Conservation (phyloP, 257 asterid genomes). For the Solanum medicagineum region DNA sequence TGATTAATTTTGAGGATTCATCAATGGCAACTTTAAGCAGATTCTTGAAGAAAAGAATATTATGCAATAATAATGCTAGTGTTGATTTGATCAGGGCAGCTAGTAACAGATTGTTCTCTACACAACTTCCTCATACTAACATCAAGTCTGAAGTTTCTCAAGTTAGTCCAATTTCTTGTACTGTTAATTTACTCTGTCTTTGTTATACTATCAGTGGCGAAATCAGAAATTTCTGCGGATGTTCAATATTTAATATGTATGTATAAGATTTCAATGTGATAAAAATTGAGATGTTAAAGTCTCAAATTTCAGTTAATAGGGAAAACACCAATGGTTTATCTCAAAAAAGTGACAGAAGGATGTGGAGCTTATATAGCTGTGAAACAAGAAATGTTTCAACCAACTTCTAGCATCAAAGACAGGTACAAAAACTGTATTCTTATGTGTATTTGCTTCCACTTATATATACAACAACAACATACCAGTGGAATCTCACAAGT, state of each 20-base stretch:
- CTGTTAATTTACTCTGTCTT: background rate
- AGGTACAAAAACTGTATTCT: constrained; percentile 22
- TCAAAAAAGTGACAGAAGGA: constrained; percentile 72
- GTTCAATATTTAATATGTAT: background rate
- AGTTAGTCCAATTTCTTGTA: constrained; percentile 10
- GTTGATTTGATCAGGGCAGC: constrained; percentile 3
- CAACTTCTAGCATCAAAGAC: constrained; percentile 97
- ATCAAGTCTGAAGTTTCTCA: constrained; percentile 72
- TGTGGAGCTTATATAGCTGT: constrained; percentile 90
- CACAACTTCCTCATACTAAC: constrained; percentile 58
- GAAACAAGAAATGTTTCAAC: constrained; percentile 98
- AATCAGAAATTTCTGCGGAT: background rate
- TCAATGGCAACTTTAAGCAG: constrained; percentile 44
- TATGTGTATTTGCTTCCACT: background rate
- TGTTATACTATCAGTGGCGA: no score
- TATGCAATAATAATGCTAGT: background rate
- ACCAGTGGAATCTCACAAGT: no score
- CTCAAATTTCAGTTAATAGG: constrained; percentile 61
- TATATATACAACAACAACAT: no score
- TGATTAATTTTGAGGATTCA: background rate
- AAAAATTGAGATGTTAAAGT: background rate
- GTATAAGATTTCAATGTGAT: background rate
- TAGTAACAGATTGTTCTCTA: constrained; percentile 13
- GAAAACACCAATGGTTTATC: constrained; percentile 81
- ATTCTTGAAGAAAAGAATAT: constrained; percentile 22